A percentile compares a stretch with the other conserved stretches of the same genome.
These are phyloP conservation scores for Maudiozyma turicensis DNA, from an alignment of 805 yeast genomes.

Conservation along the genomic window DNA sequence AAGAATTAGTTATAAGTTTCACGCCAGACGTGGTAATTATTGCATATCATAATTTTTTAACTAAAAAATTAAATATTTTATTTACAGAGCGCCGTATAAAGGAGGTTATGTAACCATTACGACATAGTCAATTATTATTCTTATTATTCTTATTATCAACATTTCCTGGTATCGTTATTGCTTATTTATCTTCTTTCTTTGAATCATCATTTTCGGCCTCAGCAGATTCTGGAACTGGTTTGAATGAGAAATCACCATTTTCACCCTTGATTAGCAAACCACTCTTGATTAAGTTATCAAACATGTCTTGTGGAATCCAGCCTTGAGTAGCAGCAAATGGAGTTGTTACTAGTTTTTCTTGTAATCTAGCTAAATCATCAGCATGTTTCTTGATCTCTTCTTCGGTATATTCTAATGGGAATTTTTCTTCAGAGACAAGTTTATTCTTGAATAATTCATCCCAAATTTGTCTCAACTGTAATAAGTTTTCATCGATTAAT, in stretches of 20 bases:
- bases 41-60: too few species aligned
- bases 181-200: background rate
- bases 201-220: background rate
- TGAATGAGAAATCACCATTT: slow-evolving; percentile 41
- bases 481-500: slow-evolving; percentile 54
- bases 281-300: slow-evolving; percentile 55
- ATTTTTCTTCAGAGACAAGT: slow-evolving; percentile 40
- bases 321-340: slow-evolving; percentile 90
- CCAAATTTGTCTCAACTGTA: slow-evolving; percentile 64
- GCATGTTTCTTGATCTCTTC: slow-evolving; percentile 51
- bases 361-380: slow-evolving; percentile 52
- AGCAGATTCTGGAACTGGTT: background rate
- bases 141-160: too few species aligned
- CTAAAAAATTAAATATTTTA: too few species aligned
- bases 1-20: too few species aligned
- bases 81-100: too few species aligned
- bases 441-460: slow-evolving; percentile 49
- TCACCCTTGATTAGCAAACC: slow-evolving; percentile 57
- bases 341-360: slow-evolving; percentile 51
- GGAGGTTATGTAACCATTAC: too few species aligned
- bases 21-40: too few species aligned
- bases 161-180: background rate
- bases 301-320: slow-evolving; percentile 94
- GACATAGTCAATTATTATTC: background rate
- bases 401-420: slow-evolving; percentile 55